Evolutionary conservation across 805 yeast genomes (phyloP).

Genomic region (Ogataea paraovalis): DNA sequence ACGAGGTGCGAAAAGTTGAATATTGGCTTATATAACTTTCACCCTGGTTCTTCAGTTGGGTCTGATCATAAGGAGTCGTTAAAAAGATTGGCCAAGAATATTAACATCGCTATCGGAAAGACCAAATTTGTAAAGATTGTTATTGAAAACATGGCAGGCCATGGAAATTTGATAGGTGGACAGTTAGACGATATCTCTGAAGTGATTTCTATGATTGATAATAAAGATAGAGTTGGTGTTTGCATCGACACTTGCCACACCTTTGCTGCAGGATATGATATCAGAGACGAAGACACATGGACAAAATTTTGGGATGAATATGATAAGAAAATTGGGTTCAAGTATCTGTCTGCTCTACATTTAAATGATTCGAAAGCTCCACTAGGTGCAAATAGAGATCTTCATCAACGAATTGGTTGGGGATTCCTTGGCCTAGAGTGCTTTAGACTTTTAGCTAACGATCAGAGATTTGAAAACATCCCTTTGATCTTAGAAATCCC

Average conservation of each 20-base stretch:
- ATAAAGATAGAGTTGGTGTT: conserved; percentile 86
- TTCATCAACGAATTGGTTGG: conserved; percentile 84
- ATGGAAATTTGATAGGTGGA: conserved; percentile 86
- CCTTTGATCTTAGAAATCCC: conserved; percentile 93
- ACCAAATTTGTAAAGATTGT: conserved; percentile 83
- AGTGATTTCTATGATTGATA: conserved; percentile 74
- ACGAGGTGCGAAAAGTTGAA: conserved; percentile 80
- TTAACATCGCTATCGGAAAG: conserved; percentile 70
- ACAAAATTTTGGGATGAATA: conserved; percentile 70
- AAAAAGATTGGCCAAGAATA: conserved; percentile 65
- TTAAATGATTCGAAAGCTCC: conserved; percentile 96
- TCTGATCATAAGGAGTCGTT: conserved; percentile 63
- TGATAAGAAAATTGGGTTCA: conserved; percentile 68
- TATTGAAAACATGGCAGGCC: conserved; percentile 97
- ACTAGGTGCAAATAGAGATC: conserved; percentile 80
- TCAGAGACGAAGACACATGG: conserved; percentile 55
- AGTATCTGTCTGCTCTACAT: conserved; percentile 78
- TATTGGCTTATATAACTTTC: conserved; percentile 86
- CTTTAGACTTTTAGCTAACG: conserved; percentile 75
- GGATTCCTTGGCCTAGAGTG: conserved; percentile 88
- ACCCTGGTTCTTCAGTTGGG: conserved; percentile 85
- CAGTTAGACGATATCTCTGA: conserved; percentile 67
- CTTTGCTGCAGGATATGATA: conserved; percentile 94
- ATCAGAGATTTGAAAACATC: conserved; percentile 51
- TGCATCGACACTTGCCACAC: conserved; percentile 96